These are phyloP conservation scores for Kwoniella newhampshirensis DNA, from an alignment of 768 basidiomycete genomes.

Conservation along the genomic window DNA sequence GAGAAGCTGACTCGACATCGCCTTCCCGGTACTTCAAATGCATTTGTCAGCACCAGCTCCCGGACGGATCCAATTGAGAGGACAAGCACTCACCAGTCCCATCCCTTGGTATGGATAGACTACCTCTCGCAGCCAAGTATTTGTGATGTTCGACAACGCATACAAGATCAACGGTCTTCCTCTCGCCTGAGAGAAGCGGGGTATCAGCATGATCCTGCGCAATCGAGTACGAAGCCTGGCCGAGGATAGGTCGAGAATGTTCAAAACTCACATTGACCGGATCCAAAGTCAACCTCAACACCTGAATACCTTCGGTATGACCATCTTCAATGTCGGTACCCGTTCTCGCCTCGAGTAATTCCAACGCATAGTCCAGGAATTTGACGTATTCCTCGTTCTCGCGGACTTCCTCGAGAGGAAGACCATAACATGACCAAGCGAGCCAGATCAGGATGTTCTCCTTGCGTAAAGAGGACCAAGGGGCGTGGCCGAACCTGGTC, in stretches of 20 bases:
- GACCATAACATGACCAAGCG: constrained; percentile 78
- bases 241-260: background rate
- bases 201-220: background rate
- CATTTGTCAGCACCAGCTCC: constrained; percentile 1
- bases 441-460: constrained; percentile 72
- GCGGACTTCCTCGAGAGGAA: constrained; percentile 61
- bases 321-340: constrained; percentile 67
- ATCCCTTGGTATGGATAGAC: constrained; percentile 47
- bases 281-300: constrained; percentile 76
- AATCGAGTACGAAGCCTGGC: constrained; percentile 53
- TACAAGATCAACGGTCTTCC: constrained; percentile 60
- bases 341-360: constrained; percentile 68
- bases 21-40: constrained; percentile 56
- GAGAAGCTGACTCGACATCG: constrained; percentile 65
- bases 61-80: no score
- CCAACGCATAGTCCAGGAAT: constrained; percentile 64
- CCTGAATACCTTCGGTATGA: constrained; percentile 57
- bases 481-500: constrained; percentile 69
- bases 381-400: constrained; percentile 57
- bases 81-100: constrained; percentile 61
- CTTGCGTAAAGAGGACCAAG: constrained; percentile 69
- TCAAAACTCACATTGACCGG: constrained; percentile 62
- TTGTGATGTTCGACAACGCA: constrained; percentile 32
- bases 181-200: constrained; percentile 23
- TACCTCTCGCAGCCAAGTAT: constrained; percentile 31